Percentiles rank a stretch among this genome's conserved stretches.
Evolutionary conservation across 1,284 basidiomycete species (phyloP).

Genomic region (Cryptococcus wingfieldii): DNA sequence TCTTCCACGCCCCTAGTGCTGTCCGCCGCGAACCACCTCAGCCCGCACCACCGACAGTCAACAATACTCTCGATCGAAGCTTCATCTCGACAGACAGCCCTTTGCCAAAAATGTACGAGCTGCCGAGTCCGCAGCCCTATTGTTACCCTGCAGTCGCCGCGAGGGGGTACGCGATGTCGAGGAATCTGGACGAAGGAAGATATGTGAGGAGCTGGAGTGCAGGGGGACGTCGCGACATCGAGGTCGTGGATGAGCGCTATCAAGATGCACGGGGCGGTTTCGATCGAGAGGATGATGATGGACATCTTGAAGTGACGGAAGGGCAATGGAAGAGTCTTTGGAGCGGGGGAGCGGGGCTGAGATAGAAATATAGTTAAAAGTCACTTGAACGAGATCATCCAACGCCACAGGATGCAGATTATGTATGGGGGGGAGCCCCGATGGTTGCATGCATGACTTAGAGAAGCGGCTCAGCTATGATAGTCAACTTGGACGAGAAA

Average conservation of each 20-base stretch:
- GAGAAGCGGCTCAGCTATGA: no score
- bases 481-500: no score
- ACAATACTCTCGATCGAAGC: background rate
- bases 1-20: background rate
- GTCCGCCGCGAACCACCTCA: background rate
- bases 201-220: background rate
- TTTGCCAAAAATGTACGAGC: background rate
- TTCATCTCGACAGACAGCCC: background rate
- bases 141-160: background rate
- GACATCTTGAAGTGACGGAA: background rate
- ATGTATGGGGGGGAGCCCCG: no score
- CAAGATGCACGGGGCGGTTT: no score
- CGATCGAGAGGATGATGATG: background rate
- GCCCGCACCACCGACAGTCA: background rate
- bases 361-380: no score
- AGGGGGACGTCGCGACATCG: background rate
- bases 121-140: background rate
- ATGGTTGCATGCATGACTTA: no score
- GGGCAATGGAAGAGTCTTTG: conserved; percentile 7
- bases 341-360: background rate
- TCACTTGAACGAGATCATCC: no score
- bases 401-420: no score
- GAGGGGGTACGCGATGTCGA: background rate
- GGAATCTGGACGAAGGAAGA: background rate
- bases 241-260: no score